These are phyloP conservation scores for Globisporangium spiculum DNA, from an alignment of 352 stramenopile genomes.

Conservation along the genomic window DNA sequence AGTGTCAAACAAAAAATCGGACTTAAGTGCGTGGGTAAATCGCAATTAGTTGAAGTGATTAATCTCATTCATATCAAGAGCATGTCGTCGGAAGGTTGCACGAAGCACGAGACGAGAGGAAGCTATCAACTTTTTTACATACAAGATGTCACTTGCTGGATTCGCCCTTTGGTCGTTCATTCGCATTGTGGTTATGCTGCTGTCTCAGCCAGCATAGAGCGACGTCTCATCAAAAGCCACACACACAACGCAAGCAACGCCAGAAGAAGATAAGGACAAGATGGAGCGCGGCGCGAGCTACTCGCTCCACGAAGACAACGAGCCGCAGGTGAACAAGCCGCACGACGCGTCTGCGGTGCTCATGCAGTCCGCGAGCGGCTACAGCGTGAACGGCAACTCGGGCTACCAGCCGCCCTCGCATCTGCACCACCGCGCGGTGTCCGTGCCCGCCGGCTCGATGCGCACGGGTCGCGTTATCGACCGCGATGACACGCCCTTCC, in stretches of 20 bases:
- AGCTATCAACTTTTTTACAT: neutral
- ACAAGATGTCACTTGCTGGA: neutral
- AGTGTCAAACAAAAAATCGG: neutral
- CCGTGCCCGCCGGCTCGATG: slow-evolving; percentile 14
- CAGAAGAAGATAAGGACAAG: no score
- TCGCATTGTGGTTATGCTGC: neutral
- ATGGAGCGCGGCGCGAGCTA: slow-evolving; percentile 48
- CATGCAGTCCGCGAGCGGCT: slow-evolving; percentile 15
- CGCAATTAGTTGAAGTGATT: neutral
- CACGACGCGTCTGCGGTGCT: slow-evolving; percentile 14
- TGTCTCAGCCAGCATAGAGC: neutral
- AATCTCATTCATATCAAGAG: neutral
- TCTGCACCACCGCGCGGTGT: slow-evolving; percentile 14
- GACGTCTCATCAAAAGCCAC: neutral
- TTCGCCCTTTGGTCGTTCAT: neutral
- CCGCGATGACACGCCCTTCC: slow-evolving; percentile 55
- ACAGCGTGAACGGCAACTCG: slow-evolving; percentile 16
- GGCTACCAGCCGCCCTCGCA: slow-evolving; percentile 15
- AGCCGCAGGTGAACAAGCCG: slow-evolving; percentile 17
- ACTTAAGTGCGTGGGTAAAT: neutral
- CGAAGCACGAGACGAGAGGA: neutral
- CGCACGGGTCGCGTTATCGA: slow-evolving; percentile 70
- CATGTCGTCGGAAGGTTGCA: slow-evolving; percentile 8
- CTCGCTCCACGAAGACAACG: slow-evolving; percentile 38
- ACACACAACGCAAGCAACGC: neutral